Evolutionary conservation across 2,329 filamentous ascomycete species (phyloP), one percentile per base, ranked within the genome.

Genomic region (Coniella lustricola): DNA sequence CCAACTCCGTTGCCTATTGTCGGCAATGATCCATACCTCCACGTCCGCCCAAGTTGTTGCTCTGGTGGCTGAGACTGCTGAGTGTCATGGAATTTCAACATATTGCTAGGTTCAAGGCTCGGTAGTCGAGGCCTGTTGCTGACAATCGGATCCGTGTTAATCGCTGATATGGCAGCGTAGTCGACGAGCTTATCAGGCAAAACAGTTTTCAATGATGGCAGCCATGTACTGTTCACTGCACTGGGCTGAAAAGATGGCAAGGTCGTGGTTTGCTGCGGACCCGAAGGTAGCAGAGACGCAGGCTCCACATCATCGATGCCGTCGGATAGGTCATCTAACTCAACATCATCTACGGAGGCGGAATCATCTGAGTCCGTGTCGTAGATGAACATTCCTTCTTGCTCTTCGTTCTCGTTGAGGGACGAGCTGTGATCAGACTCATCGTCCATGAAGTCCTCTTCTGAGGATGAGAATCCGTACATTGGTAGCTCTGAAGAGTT

Each of bases 301-400:
- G 16, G n/a, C 39, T 32, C 39, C 3, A 5, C n/a, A 41, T 22
- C 10, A 20, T 44, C 42, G n/a, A 33, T 49, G 10, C 41, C 41
- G 8, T 51, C 54, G 14, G 50, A 53, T 0, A 49, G 45, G 14
- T 45, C 48, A 33, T 17, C 10, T 25, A 31, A 22, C 29, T 34
- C 25, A 13, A 36, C 33, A 13, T 22, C 7, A 13, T 48, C 48
- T 10, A 29, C 20, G 16, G 7, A 14, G 12, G 49, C 49, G 21
- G 50, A 18, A 12, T 50, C 50, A 21, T 42, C 40, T 4, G 34
- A 37, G n/a, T 37, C 43, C 14, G 34, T 38, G 4, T 38, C 43
- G 4, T 36, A 37, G 12, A 37, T 7, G 7, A 37, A 31, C n/a
- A 22, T 25, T 9, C 33, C 36, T 14, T 50, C 36, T 14, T 50